phyloP scores from a whole-genome alignment of 108 stramenopile species.

The Fistulifera pelliculosa region DNA sequence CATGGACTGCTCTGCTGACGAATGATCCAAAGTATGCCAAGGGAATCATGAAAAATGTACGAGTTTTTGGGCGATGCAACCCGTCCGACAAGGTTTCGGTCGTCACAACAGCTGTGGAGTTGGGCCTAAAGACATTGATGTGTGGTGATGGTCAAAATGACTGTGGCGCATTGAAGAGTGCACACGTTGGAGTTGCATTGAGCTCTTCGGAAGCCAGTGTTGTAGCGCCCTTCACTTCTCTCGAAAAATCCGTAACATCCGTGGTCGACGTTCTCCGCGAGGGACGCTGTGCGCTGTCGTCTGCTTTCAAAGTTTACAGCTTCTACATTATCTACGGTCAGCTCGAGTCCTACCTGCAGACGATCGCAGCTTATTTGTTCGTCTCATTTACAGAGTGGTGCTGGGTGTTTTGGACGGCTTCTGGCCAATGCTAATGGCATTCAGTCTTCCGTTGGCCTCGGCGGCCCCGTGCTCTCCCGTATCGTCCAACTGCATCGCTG shows the following conservation, averaged over 20 bases:
- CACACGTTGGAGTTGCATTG: conserved; percentile 60
- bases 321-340: conserved; percentile 74
- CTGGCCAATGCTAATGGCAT: conserved; percentile 50
- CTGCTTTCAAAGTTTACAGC: conserved; percentile 48
- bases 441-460: conserved; percentile 38
- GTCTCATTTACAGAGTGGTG: conserved; percentile 52
- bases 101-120: conserved; percentile 37
- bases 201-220: conserved; percentile 60
- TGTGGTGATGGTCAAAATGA: conserved; percentile 74
- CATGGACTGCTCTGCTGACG: conserved; percentile 24
- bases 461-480: conserved; percentile 30
- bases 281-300: conserved; percentile 55
- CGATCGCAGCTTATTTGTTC: conserved; percentile 36
- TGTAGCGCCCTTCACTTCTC: conserved; percentile 61
- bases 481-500: conserved; percentile 57
- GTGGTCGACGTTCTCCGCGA: conserved; percentile 55
- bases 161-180: conserved; percentile 53
- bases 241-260: conserved; percentile 46
- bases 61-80: conserved; percentile 52
- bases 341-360: conserved; percentile 43
- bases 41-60: conserved; percentile 18
- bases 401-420: conserved; percentile 58
- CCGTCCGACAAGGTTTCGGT: conserved; percentile 57
- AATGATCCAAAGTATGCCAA: conserved; percentile 24
- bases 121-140: conserved; percentile 50